These are phyloP conservation scores for Pleurotus cornucopiae DNA, from an alignment of 768 basidiomycete genomes.

Conservation along the genomic window DNA sequence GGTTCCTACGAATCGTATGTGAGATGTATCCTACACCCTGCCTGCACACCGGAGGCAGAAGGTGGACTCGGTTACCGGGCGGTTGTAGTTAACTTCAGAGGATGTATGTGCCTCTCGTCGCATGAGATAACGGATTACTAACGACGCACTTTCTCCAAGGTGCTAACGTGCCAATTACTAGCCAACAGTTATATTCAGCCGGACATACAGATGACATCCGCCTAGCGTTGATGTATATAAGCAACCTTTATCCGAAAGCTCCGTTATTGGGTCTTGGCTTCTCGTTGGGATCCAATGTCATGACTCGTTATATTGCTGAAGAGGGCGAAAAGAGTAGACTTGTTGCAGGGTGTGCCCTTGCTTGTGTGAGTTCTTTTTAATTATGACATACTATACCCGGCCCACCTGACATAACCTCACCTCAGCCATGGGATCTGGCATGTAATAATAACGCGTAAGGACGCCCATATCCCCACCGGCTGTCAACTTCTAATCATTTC, in stretches of 20 bases:
- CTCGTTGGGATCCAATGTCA: conserved; percentile 89
- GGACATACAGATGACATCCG: conserved; percentile 89
- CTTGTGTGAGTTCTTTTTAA: conserved; percentile 53
- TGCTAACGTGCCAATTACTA: conserved; percentile 81
- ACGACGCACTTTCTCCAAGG: conserved; percentile 37
- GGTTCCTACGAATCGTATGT: conserved; percentile 92
- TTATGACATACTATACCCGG: conserved; percentile 10
- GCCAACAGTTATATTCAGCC: conserved; percentile 80
- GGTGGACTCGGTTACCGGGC: conserved; percentile 92
- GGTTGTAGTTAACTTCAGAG: conserved; percentile 89
- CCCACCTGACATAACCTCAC: conserved; percentile 4
- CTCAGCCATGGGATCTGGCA: conserved; percentile 50
- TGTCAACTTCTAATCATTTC: conserved; percentile 13
- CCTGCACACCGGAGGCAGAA: conserved; percentile 61
- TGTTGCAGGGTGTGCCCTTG: conserved; percentile 62
- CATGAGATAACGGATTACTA: conserved; percentile 10
- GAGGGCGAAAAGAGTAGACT: conserved; percentile 65
- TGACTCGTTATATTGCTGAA: conserved; percentile 87
- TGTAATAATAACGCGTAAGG: conserved; percentile 44
- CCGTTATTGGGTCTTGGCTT: conserved; percentile 87
- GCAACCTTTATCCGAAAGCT: conserved; percentile 68
- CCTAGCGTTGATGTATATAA: conserved; percentile 73
- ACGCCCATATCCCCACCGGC: conserved; percentile 14
- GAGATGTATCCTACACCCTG: conserved; percentile 71
- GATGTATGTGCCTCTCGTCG: conserved; percentile 53